Evolutionary conservation across 768 basidiomycete species (phyloP), one percentile per base, ranked within the genome.

Genomic region (Strobilomyces dryophilus): DNA sequence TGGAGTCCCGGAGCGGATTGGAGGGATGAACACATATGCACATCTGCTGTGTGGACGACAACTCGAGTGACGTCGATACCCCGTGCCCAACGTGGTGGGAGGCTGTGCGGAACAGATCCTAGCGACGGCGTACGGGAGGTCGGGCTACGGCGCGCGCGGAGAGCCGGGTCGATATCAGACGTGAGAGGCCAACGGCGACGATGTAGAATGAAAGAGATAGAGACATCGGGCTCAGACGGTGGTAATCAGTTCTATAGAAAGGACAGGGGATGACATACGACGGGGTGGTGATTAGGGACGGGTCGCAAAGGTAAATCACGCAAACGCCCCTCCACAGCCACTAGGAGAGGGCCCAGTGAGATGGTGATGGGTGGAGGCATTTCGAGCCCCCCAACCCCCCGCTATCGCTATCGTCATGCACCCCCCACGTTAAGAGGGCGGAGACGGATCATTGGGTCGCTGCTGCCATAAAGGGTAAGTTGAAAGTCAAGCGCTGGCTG

Each of bases 381-480:
- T 44, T 31, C 8, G 51, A 39, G 42, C 8, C 21, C 29, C 49
- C 20, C 29, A 6, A 29, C 29, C 29, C 29, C 9, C 29, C 29
- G 5, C 29, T 29, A 29, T 36, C 14, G 50, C 14, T 39, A 44
- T 51, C 34, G 44, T 41, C 39, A 35, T n/a, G 27, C 27, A 8
- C 8, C 49, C 44, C 49, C 44, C 53, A 35, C n/a, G 56, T 51
- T 54, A 39, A 44, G 44, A 51, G 48, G 11, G 45, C 20, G 6
- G 49, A 11, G 52, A 66, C 65, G 36, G 51, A 49, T 52, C 31
- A 52, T 20, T 40, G 67, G 69, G 57, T 56, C 65, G 7, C 14
- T 52, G 1, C 8, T 69, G 31, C 67, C 60, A 54, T 20, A 65
- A 55, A 32, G 41, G 67, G 67, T 52, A 69, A 6, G 63, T 63